These are phyloP conservation scores for Pseudognaphalium luteoalbum DNA, from an alignment of 129 eudicot genomes.

Conservation along the genomic window DNA sequence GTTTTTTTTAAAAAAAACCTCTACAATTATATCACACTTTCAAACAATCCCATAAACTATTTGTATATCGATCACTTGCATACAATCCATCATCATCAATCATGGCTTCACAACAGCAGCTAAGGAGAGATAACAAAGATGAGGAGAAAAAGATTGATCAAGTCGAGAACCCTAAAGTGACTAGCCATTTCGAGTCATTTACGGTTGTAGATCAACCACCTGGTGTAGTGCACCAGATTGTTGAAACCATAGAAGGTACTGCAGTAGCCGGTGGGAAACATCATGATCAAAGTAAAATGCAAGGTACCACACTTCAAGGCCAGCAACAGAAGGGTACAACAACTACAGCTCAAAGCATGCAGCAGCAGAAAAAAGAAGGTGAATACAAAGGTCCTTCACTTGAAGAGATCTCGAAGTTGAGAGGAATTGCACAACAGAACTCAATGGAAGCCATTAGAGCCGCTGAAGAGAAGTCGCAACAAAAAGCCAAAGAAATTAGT, in stretches of 20 bases:
- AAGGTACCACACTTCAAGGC: not conserved
- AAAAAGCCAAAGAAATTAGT: conserved; percentile 30
- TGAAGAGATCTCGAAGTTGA: conserved; percentile 44
- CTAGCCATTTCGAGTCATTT: conserved; percentile 60
- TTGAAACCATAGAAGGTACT: conserved; percentile 9
- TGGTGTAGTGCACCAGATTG: conserved; percentile 6
- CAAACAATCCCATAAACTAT: not conserved
- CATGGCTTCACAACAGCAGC: conserved; percentile 62
- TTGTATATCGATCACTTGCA: not conserved
- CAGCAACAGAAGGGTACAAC: not conserved
- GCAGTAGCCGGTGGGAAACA: not conserved
- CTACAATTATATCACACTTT: not conserved
- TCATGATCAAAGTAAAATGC: not conserved
- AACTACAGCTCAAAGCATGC: not conserved
- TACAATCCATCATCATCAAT: not conserved
- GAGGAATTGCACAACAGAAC: conserved; percentile 64
- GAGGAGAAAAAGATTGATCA: conserved; percentile 30
- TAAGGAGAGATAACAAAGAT: conserved; percentile 34
- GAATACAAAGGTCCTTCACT: conserved; percentile 27
- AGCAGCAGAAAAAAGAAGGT: not conserved
- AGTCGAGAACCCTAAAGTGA: conserved; percentile 37
- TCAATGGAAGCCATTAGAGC: conserved; percentile 64
- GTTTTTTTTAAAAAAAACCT: not conserved
- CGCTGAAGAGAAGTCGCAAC: conserved; percentile 50
- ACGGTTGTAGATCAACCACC: conserved; percentile 24